Evolutionary conservation across 371 early-diverging fungal genomes (phyloP).

Genomic region (Lichtheimia ramosa): DNA sequence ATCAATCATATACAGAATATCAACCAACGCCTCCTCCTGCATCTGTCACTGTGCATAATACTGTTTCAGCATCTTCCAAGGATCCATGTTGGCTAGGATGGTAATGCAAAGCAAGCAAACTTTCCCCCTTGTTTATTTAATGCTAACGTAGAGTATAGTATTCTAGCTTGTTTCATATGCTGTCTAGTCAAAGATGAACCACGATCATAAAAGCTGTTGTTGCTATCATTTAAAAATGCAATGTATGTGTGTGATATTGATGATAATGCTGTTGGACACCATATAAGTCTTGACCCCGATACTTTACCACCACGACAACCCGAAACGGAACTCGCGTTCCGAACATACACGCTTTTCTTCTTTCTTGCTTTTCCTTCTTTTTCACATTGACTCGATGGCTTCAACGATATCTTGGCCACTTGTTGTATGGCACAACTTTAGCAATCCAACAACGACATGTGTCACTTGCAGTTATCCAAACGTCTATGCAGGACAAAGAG

Average conservation of each 20-base stretch:
- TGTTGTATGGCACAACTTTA: slow-evolving; percentile 44
- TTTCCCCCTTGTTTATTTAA: not conserved
- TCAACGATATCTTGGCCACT: slow-evolving; percentile 44
- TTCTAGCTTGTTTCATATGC: slow-evolving; percentile 17
- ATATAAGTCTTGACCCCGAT: not conserved
- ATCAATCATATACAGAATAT: slow-evolving; percentile 1
- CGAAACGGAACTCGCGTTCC: not conserved
- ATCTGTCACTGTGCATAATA: slow-evolving; percentile 13
- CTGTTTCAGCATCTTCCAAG: slow-evolving; percentile 7
- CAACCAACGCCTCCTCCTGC: slow-evolving; percentile 18
- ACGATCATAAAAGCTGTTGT: not conserved
- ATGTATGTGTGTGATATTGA: no score
- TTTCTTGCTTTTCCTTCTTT: not conserved
- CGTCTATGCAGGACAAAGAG: slow-evolving; percentile 57
- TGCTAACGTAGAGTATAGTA: not conserved
- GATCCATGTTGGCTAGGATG: slow-evolving; percentile 22
- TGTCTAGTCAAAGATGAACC: slow-evolving; percentile 19
- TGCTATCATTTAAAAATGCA: no score
- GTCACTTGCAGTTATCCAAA: slow-evolving; percentile 31
- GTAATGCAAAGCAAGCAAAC: slow-evolving; percentile 5
- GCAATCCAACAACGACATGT: slow-evolving; percentile 42
- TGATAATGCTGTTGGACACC: not conserved
- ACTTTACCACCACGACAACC: no score
- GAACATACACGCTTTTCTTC: not conserved
- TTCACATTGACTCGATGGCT: slow-evolving; percentile 28